phyloP scores from a whole-genome alignment of 2,329 filamentous ascomycete genomes.

The Periconia digitata region DNA sequence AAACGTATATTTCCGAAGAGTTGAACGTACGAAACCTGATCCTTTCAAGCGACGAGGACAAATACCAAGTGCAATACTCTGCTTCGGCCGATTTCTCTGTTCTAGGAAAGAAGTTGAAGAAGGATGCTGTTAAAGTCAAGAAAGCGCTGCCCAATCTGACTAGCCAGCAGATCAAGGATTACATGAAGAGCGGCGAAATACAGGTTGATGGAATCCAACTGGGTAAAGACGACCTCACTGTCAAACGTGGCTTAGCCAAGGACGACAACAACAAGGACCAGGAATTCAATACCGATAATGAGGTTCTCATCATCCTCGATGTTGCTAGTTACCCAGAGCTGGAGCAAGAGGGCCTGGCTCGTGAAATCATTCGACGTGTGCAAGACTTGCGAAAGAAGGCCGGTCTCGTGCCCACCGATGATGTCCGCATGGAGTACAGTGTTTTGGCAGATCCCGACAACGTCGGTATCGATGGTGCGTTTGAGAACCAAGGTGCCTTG shows the following conservation, averaged over 20 bases:
- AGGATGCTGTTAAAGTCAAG: constrained; percentile 88
- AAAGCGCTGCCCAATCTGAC: constrained; percentile 80
- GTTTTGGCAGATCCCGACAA: constrained; percentile 78
- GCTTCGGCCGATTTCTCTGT: constrained; percentile 91
- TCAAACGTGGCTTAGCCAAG: constrained; percentile 77
- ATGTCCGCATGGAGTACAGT: constrained; percentile 91
- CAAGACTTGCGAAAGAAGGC: constrained; percentile 94
- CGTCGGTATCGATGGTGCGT: constrained; percentile 70
- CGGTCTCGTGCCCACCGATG: constrained; percentile 85
- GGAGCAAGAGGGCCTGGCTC: constrained; percentile 81
- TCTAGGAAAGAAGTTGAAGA: constrained; percentile 95
- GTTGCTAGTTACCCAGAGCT: constrained; percentile 80
- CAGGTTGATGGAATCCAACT: constrained; percentile 84
- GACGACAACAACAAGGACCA: constrained; percentile 70
- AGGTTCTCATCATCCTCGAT: constrained; percentile 91
- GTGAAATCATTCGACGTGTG: constrained; percentile 91
- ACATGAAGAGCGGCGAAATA: constrained; percentile 72
- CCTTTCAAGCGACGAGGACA: constrained; percentile 81
- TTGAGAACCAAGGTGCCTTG: constrained; percentile 65
- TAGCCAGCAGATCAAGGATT: constrained; percentile 78
- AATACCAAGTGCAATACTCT: constrained; percentile 90
- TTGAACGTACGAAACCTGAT: constrained; percentile 86
- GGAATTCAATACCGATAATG: constrained; percentile 85
- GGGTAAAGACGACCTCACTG: constrained; percentile 77
- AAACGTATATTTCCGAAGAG: constrained; percentile 89